These are phyloP conservation scores for Salix brachista DNA, from an alignment of 345 rosid genomes.

Conservation along the genomic window DNA sequence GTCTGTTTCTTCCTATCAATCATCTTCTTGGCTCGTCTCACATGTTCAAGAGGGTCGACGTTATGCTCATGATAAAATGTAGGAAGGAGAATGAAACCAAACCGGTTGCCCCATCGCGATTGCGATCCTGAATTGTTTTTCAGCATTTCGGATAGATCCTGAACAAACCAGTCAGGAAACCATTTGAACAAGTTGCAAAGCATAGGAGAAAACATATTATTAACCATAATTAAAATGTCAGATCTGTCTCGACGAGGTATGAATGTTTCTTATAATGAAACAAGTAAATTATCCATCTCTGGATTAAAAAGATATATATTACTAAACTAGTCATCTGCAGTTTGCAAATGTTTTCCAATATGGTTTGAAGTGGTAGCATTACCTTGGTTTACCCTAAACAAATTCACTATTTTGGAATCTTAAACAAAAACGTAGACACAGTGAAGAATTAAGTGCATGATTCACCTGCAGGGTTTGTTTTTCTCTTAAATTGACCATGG, in stretches of 20 bases:
- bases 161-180: not conserved
- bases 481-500: constrained; percentile 56
- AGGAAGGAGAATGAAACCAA: constrained; percentile 53
- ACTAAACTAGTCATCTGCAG: not conserved
- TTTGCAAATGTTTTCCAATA: not conserved
- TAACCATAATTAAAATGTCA: no score
- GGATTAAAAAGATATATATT: no score
- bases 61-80: constrained; percentile 25
- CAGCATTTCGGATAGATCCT: constrained; percentile 42
- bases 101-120: constrained; percentile 51
- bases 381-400: no score
- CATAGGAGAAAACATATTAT: no score
- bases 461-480: constrained; percentile 44
- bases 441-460: not conserved
- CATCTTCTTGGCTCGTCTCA: constrained; percentile 50
- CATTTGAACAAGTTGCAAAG: not conserved
- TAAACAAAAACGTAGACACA: not conserved
- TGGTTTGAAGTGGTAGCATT: no score
- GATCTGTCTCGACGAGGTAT: no score
- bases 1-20: constrained; percentile 46
- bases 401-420: no score
- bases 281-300: no score
- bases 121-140: constrained; percentile 16
- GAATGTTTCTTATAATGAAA: no score
- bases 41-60: constrained; percentile 31